Percentiles rank a stretch among this genome's conserved stretches.
phyloP scores from a whole-genome alignment of 2,329 filamentous ascomycete genomes.

The Colletotrichum siamense region DNA sequence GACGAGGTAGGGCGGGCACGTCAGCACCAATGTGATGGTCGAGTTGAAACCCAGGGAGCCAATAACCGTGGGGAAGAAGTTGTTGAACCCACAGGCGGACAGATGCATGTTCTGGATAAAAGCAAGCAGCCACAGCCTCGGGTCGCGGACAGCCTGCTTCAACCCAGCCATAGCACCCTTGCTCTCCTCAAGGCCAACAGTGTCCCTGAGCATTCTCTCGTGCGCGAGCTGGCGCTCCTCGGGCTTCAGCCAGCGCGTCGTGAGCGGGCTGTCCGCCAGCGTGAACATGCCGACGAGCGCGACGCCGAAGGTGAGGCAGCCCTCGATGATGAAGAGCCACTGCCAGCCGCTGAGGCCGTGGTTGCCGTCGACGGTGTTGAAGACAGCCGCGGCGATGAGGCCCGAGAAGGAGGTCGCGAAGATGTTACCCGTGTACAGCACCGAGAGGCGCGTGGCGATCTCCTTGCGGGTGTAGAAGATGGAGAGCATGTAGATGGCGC shows the following conservation, averaged over 20 bases:
- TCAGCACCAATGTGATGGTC: conserved; percentile 49
- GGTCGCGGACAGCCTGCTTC: conserved; percentile 29
- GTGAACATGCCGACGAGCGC: conserved; percentile 37
- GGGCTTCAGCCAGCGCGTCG: conserved; percentile 37
- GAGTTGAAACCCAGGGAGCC: conserved; percentile 34
- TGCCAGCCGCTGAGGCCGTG: conserved; percentile 33
- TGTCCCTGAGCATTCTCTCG: conserved; percentile 38
- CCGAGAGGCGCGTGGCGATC: conserved; percentile 45
- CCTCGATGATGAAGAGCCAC: conserved; percentile 39
- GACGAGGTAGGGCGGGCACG: conserved; percentile 51
- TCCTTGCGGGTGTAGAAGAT: conserved; percentile 61
- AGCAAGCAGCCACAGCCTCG: conserved; percentile 31
- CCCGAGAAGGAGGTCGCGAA: conserved; percentile 44
- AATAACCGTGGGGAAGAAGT: conserved; percentile 36
- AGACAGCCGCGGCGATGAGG: conserved; percentile 48
- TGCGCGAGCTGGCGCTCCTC: conserved; percentile 47
- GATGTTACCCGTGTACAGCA: conserved; percentile 48
- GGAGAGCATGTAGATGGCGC: conserved; percentile 46
- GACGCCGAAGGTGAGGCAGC: conserved; percentile 30
- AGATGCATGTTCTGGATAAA: conserved; percentile 34
- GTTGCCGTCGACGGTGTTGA: conserved; percentile 33
- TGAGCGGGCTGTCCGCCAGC: conserved; percentile 41
- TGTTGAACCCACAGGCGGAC: conserved; percentile 30
- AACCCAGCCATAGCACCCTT: conserved; percentile 40
- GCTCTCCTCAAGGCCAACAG: conserved; percentile 34